Base-by-base conservation (phyloP, 306 rosid genomes). In the Adenanthera pavonina region DNA sequence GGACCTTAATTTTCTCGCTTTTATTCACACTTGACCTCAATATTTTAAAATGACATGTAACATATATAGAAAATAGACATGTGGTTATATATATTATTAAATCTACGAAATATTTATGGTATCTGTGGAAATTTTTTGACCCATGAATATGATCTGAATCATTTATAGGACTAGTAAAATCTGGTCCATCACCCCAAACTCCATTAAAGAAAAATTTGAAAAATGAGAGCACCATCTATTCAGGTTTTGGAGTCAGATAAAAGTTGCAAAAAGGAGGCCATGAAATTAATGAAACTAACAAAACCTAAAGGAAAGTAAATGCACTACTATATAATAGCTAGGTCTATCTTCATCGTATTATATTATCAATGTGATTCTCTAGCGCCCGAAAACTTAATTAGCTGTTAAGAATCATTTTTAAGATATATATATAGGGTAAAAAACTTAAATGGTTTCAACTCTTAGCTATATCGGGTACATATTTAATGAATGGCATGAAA, bases 111-210 rank as follows among this genome's bases (percentile, higher is more conserved):
- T 25, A 77, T 38, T 40, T 85, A 43, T 49, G 76, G 65, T 62
- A 41, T 77, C 61, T 46, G 19, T 57, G 77, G 72, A 77, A 73
- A 67, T 74, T 40, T 65, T 54, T 47, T 4, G 35, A 57, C 52
- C 47, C 80, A 20, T 67, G 57, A 59, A 57, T 15, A 16, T 40
- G 3, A 84, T 66, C 62, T 51, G 72, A 66, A 57, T 48, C 62
- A 64, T 8, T 12, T 20, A 38, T 51, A 72, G 25, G 38, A 20
- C 33, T 48, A 47, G n/a, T 69, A 75, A 17, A 69, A 76, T 49
- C 74, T 30, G 80, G 80, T 77, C 83, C 80, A 77, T n/a, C 47
- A 56, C 79, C 44, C 56, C 61, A 64, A n/a, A 11, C 66, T 54
- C 78, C 35, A 40, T 40, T n/a, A 38, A 74, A 17, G 36, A 66